Conservation (phyloP, 2,329 filamentous ascomycete species). For the Cladosporium sphaerospermum region DNA sequence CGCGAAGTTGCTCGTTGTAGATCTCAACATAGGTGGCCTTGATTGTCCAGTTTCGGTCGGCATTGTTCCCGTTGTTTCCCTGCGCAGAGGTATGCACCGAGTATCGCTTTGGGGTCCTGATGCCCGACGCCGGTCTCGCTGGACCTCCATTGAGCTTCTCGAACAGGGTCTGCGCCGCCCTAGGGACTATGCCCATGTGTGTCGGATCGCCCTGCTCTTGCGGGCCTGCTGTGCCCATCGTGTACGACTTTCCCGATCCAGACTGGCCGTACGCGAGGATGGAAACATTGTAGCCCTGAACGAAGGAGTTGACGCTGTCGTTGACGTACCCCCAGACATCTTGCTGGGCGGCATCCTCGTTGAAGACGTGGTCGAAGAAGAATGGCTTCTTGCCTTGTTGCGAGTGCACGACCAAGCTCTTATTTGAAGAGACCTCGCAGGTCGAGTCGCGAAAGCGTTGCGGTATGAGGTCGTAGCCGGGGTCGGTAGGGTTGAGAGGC, state of each 20-base stretch:
- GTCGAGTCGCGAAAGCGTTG: conserved; percentile 91
- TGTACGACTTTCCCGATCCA: conserved; percentile 95
- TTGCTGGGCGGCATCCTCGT: conserved; percentile 74
- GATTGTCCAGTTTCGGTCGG: conserved; percentile 70
- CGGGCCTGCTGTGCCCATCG: conserved; percentile 93
- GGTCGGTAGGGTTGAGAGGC: conserved; percentile 73
- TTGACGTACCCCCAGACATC: conserved; percentile 91
- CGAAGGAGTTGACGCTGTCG: conserved; percentile 83
- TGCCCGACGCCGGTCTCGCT: conserved; percentile 55
- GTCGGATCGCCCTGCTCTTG: conserved; percentile 45
- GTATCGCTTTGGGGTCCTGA: conserved; percentile 74
- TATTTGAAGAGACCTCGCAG: conserved; percentile 81
- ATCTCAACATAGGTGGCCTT: conserved; percentile 76
- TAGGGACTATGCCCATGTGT: conserved; percentile 80
- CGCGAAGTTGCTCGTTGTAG: conserved; percentile 92
- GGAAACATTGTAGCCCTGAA: conserved; percentile 97
- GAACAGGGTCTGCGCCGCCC: conserved; percentile 80
- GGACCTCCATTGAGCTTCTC: conserved; percentile 72
- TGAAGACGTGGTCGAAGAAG: conserved; percentile 92
- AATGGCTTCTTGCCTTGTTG: conserved; percentile 85
- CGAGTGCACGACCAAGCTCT: conserved; percentile 80
- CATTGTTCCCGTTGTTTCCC: conserved; percentile 42
- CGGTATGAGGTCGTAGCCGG: conserved; percentile 89
- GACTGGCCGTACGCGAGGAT: conserved; percentile 96
- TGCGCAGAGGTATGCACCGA: conserved; percentile 48